Percentiles rank a stretch among this genome's conserved stretches.
Evolutionary conservation across 345 rosid genomes (phyloP).

Genomic region (Firmiana major): DNA sequence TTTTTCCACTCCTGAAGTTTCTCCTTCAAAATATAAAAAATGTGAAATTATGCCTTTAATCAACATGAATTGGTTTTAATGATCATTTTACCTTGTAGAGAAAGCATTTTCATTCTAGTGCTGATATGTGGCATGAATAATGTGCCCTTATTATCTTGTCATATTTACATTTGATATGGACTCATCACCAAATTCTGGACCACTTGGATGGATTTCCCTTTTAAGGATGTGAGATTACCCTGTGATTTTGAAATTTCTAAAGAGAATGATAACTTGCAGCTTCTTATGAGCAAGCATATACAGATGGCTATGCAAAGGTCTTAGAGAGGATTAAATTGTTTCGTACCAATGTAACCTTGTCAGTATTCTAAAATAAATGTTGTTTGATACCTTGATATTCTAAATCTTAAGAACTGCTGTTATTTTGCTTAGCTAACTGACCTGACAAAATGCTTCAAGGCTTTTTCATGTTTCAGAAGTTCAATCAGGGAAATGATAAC

Average conservation of each 20-base stretch:
- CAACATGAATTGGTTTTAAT: neutral
- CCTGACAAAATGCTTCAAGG: no score
- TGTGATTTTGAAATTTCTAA: neutral
- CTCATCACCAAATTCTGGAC: neutral
- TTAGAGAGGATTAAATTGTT: no score
- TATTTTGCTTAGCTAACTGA: neutral
- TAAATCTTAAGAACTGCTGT: neutral
- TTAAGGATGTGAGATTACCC: neutral
- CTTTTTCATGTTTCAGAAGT: neutral
- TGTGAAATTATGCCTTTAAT: neutral
- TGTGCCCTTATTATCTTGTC: neutral
- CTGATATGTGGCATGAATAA: neutral
- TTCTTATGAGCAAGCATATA: neutral
- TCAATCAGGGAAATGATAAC: neutral
- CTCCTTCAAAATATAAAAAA: neutral
- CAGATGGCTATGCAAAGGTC: neutral
- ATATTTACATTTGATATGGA: neutral
- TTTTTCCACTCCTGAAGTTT: neutral
- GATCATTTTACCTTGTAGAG: neutral
- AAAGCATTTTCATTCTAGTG: neutral
- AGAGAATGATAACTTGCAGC: neutral
- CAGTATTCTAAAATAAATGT: neutral
- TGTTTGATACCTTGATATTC: neutral
- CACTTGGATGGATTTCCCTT: neutral
- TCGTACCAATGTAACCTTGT: no score